A percentile compares a stretch with the other conserved stretches of the same genome.
phyloP scores from a whole-genome alignment of 345 rosid species.

The Eucalyptus marginata region DNA sequence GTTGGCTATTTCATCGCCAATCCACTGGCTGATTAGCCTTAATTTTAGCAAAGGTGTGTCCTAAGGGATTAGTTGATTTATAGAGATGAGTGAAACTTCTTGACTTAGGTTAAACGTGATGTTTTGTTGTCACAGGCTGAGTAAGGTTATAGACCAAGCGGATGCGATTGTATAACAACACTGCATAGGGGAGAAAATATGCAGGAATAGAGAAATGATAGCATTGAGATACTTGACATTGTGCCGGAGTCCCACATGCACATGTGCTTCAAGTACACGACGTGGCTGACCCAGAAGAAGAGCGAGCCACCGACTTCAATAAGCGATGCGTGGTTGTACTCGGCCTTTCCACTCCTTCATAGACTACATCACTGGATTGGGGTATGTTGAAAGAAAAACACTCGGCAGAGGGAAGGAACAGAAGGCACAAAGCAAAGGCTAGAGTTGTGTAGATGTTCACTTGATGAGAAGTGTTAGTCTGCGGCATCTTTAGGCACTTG shows the following conservation, averaged over 20 bases:
- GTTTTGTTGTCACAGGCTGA: not conserved
- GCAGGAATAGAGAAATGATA: not conserved
- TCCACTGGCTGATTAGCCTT: not conserved
- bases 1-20: not conserved
- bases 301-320: not conserved
- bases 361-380: not conserved
- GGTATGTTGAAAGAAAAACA: not conserved
- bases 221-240: not conserved
- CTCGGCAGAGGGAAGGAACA: not conserved
- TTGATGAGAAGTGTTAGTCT: not conserved
- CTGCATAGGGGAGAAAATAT: not conserved
- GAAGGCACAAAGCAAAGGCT: not conserved
- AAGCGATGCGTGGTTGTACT: not conserved
- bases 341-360: conserved; percentile 8
- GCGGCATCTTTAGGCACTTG: not conserved
- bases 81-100: not conserved
- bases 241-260: conserved; percentile 8
- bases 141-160: not conserved
- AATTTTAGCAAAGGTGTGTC: not conserved
- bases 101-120: not conserved
- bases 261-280: not conserved
- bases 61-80: not conserved
- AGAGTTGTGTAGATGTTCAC: not conserved
- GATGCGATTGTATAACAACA: not conserved
- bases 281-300: conserved; percentile 7